Base-by-base conservation (phyloP, 495 filamentous ascomycete species). In the Neurospora sublineolata region DNA sequence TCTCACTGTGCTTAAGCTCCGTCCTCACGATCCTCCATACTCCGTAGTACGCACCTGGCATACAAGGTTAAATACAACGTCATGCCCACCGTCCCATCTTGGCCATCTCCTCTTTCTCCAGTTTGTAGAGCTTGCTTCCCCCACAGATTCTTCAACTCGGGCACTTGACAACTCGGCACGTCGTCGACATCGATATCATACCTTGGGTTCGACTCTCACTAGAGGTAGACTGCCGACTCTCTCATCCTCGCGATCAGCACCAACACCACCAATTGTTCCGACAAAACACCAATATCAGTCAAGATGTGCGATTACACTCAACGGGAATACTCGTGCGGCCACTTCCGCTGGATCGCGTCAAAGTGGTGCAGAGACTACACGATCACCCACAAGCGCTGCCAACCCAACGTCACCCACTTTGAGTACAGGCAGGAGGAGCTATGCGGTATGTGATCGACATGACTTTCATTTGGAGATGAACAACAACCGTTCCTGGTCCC, bases 291-390 rank as follows among this genome's bases (percentile, higher is more conserved):
- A 60, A 33, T 16, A 33, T 36, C 52, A 64, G 41, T 37, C 23
- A 70, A 20, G 3, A 77, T 80, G 79, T 80, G 79, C 70, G 79
- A 78, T 70, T 79, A 78, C 67, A 77, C 77, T 37, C 77, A 81
- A 72, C 69, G 79, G 70, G 81, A 83, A 72, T 82, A 80, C 69
- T 77, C 76, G 3, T 83, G 80, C 76, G 81, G 81, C 37, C 80
- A 82, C 79, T 78, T 80, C 73, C 79, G 80, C 58, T 83, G 80
- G 77, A 83, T 81, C 64, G 81, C 81, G 58, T 81, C 80, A 58
- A 77, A 79, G 70, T 83, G 80, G 81, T 83, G 80, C 78, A 73
- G 73, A 16, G 75, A 79, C 60, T 83, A 82, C 74, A 76, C 77
- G 46, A 74, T 76, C 46, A 82, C 81, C 44, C 79, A 82, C 77